Evolutionary conservation across 148 eudicot species (phyloP).

Genomic region (Camellia sinensis): DNA sequence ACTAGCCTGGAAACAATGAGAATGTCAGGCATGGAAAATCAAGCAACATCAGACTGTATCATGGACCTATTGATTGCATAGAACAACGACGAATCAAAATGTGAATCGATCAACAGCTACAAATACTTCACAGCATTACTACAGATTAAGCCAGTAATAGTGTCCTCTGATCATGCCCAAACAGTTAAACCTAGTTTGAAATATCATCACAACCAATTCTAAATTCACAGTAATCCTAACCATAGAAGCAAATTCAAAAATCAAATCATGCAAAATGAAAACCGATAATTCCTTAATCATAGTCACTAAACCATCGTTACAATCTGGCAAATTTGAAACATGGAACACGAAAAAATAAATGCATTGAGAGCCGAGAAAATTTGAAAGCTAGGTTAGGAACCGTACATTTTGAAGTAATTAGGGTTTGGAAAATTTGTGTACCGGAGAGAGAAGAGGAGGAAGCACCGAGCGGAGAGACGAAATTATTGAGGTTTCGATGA

Average conservation of each 20-base stretch:
- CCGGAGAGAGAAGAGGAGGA: slow-evolving; percentile 14
- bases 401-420: background rate
- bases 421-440: background rate
- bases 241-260: background rate
- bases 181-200: background rate
- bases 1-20: background rate
- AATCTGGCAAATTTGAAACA: background rate
- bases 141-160: background rate
- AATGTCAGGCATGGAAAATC: background rate
- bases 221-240: background rate
- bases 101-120: background rate
- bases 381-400: background rate
- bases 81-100: background rate
- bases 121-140: background rate
- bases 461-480: background rate
- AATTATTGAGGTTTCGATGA: background rate
- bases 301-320: background rate
- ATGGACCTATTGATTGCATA: background rate
- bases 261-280: background rate
- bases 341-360: background rate
- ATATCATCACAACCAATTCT: background rate
- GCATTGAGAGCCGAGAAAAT: background rate
- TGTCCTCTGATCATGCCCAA: background rate
- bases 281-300: background rate
- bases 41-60: background rate